Conservation (phyloP, 148 eudicot species). For the Vaccinium vitisidaea region DNA sequence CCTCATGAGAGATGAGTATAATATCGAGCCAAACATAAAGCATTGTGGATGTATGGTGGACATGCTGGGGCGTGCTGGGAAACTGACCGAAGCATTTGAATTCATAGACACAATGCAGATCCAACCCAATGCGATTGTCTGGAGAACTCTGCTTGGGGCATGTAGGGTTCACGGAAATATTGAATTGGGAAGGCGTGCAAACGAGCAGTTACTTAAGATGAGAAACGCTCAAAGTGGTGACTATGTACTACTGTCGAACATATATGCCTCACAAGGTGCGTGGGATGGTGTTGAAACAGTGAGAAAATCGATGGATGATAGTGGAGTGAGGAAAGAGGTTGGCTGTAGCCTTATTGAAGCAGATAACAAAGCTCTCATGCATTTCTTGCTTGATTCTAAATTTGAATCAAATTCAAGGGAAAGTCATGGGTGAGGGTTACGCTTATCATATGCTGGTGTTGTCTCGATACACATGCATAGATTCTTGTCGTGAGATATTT, state of each 20-base stretch:
- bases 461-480: not conserved
- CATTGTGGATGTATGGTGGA: conserved; percentile 69
- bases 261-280: conserved; percentile 57
- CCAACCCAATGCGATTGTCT: conserved; percentile 54
- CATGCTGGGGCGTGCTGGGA: conserved; percentile 51
- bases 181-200: conserved; percentile 52
- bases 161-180: conserved; percentile 48
- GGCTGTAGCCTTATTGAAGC: conserved; percentile 42
- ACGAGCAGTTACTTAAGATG: conserved; percentile 45
- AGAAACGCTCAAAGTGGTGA: conserved; percentile 53
- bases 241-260: conserved; percentile 56
- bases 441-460: not conserved
- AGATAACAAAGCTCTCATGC: conserved; percentile 29
- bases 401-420: conserved; percentile 10
- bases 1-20: conserved; percentile 40
- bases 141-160: conserved; percentile 63
- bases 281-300: conserved; percentile 52
- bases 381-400: conserved; percentile 28
- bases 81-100: conserved; percentile 48
- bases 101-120: conserved; percentile 47
- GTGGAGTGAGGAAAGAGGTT: conserved; percentile 49
- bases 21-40: conserved; percentile 45
- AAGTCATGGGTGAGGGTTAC: not conserved
- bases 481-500: not conserved
- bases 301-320: conserved; percentile 53